phyloP scores from a whole-genome alignment of 345 rosid genomes.

The Lepidium sativum region DNA sequence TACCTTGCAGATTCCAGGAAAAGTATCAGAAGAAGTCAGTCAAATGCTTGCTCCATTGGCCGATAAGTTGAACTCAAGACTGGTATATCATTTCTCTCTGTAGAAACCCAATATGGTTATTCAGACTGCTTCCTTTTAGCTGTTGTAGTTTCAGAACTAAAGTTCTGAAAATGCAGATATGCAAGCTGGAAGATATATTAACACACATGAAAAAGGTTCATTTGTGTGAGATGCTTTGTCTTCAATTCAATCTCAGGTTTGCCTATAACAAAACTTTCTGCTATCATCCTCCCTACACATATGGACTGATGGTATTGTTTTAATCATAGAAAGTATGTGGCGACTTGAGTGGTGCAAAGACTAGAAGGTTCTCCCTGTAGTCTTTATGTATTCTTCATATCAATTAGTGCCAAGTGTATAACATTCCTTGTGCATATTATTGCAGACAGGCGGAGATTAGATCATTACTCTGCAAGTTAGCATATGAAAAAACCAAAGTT shows the following conservation, averaged over 20 bases:
- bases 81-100: conserved; percentile 34
- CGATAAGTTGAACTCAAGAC: conserved; percentile 40
- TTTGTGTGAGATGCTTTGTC: conserved; percentile 42
- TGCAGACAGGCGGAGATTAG: conserved; percentile 57
- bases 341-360: conserved; percentile 27
- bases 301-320: conserved; percentile 23
- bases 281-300: not conserved
- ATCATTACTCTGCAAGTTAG: conserved; percentile 44
- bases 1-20: conserved; percentile 51
- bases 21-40: conserved; percentile 42
- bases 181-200: conserved; percentile 46
- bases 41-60: conserved; percentile 40
- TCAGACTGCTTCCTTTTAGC: conserved; percentile 5
- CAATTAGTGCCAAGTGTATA: conserved; percentile 3
- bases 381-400: not conserved
- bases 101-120: conserved; percentile 10
- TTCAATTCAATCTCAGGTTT: conserved; percentile 64
- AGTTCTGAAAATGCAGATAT: conserved; percentile 44
- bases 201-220: conserved; percentile 45
- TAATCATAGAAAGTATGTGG: conserved; percentile 35
- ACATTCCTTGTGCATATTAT: conserved; percentile 20
- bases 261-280: conserved; percentile 14
- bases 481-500: conserved; percentile 58
- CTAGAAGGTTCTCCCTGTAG: conserved; percentile 40
- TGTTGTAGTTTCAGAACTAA: conserved; percentile 1